Base-by-base conservation (phyloP, 345 rosid genomes). In the Luvunga scandens region DNA sequence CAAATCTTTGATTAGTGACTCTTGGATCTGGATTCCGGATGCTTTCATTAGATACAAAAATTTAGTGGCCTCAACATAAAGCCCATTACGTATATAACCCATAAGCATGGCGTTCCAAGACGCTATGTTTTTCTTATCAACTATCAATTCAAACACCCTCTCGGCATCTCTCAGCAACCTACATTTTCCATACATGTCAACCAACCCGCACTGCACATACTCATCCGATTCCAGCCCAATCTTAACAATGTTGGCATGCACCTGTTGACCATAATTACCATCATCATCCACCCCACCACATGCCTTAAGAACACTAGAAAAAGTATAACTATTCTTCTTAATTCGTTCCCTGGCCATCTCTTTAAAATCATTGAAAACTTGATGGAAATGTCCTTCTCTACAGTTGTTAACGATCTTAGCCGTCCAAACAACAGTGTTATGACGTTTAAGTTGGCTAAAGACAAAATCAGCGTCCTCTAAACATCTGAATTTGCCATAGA, bases 31-130 rank as follows among this genome's bases (percentile, higher is more conserved):
- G 16, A 90, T 39, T 48, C 89, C 88, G 77, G 80, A 80, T 16
- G 86, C 91, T 83, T 88, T 88, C 94, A 93, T 93, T 80, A 78
- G 69, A 87, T 88, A 88, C 67, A 93, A 78, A 84, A 89, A 84
- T 85, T 93, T 90, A 68, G 89, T 76, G 14, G 97, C 91, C 75
- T 86, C 87, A 77, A 89, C 79, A 72, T 80, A 81, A 7, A 72
- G 71, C 61, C 89, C 88, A 83, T 86, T 85, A 76, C 78, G 89
- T 68, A 86, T 75, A 80, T 90, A 90, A 61, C 75, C 79, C 61
- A 80, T 71, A 30, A 88, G 87, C 91, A 93, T 83, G 39, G 91
- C 91, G 65, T 89, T 90, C 93, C 91, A 89, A 82, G 81, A 78
- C 1, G 86, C 86, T 39, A 73, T 53, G 64, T 81, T 76, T 69